Percentiles rank a stretch among this genome's conserved stretches.
Evolutionary conservation across 148 eudicot genomes (phyloP).

Genomic region (Camellia japonica): DNA sequence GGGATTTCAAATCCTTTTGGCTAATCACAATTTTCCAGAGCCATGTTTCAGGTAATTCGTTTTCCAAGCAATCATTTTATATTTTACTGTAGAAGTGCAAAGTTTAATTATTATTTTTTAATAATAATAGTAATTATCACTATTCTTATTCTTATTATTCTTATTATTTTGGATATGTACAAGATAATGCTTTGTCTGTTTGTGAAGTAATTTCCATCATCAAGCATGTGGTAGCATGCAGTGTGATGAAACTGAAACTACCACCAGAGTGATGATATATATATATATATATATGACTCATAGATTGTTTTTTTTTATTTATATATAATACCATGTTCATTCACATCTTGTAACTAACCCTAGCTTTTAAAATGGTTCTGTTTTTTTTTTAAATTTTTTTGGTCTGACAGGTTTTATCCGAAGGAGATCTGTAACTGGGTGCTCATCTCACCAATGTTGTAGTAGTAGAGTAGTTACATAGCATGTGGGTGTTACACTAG

Average conservation of each 20-base stretch:
- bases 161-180: no score
- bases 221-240: constrained; percentile 5
- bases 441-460: neutral
- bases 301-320: no score
- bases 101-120: no score
- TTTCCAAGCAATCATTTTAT: neutral
- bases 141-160: no score
- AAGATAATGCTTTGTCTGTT: neutral
- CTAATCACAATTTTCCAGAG: constrained; percentile 22
- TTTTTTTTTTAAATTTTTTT: neutral
- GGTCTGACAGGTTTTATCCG: constrained; percentile 9
- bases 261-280: no score
- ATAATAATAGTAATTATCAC: no score
- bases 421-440: constrained; percentile 19
- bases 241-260: neutral
- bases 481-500: neutral
- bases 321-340: neutral
- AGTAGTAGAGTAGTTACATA: neutral
- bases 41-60: constrained; percentile 35
- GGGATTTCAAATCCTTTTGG: neutral
- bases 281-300: no score
- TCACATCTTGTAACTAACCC: neutral
- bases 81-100: no score
- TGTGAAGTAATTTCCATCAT: constrained; percentile 1
- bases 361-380: neutral